phyloP scores from a whole-genome alignment of 2,329 filamentous ascomycete species.

The Grosmannia huntii region DNA sequence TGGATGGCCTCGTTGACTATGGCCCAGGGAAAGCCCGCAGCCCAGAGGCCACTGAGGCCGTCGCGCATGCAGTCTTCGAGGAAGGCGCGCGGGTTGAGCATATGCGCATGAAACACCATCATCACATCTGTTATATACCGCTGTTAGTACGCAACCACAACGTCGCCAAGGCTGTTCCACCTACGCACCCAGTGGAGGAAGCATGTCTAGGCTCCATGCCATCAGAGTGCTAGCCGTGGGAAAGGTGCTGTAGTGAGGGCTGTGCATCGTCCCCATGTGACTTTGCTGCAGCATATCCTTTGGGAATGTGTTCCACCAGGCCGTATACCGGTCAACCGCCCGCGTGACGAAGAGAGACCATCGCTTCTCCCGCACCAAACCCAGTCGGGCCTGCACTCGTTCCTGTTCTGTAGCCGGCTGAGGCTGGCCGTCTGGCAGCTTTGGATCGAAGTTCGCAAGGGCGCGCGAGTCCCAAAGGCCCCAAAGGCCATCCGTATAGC shows the following conservation, averaged over 20 bases:
- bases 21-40: slow-evolving; percentile 53
- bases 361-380: slow-evolving; percentile 54
- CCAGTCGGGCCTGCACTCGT: slow-evolving; percentile 29
- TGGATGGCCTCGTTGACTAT: slow-evolving; percentile 46
- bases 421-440: slow-evolving; percentile 3
- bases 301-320: slow-evolving; percentile 44
- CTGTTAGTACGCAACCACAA: no score
- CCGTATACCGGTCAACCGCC: slow-evolving; percentile 54
- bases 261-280: slow-evolving; percentile 19
- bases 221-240: slow-evolving; percentile 7
- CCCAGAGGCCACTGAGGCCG: slow-evolving; percentile 44
- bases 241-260: slow-evolving; percentile 22
- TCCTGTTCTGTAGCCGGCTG: slow-evolving; percentile 15
- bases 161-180: neutral
- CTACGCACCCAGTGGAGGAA: slow-evolving; percentile 9
- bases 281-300: slow-evolving; percentile 19
- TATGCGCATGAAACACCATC: slow-evolving; percentile 70
- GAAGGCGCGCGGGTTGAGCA: slow-evolving; percentile 64
- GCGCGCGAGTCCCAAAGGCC: slow-evolving; percentile 40
- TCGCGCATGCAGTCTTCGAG: slow-evolving; percentile 59
- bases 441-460: slow-evolving; percentile 6
- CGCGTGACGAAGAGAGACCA: slow-evolving; percentile 59
- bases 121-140: slow-evolving; percentile 42
- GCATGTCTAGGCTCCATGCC: neutral
- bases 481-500: slow-evolving; percentile 54